Base-by-base conservation (phyloP, 345 rosid genomes). In the Salix arbutifolia region DNA sequence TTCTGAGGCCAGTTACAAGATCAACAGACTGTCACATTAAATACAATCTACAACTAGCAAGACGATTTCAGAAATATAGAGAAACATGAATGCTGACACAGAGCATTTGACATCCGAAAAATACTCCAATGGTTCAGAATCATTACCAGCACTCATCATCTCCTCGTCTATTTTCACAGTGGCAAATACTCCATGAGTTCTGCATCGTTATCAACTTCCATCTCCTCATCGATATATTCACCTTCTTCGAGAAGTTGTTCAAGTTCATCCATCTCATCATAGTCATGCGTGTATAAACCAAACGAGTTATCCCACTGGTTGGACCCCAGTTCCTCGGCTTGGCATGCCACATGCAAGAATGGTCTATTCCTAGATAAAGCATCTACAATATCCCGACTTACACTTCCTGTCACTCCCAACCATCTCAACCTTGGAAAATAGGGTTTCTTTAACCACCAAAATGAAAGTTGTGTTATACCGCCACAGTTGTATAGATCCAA, bases 401-500 rank as follows among this genome's bases (percentile, higher is more conserved):
- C 85, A 74, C 91, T 84, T 62, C 97, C 99, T 0, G 92, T 86
- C 79, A 93, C 88, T 46, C 99, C 99, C 77, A 95, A 79, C 97
- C 93, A 90, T 82, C 93, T 90, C 80, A 95, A 84, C 84, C 88
- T 88, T 0, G 97, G 99, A 77, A 95, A 95, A 69, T 90, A 93
- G 1, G 97, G 97, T 77, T 89, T 90, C 86, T 85, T 91, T 38
- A 95, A 83, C 99, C 99, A 95, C 74, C 87, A 82, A 80, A 86
- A 92, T 8, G 95, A 84, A 46, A 92, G 91, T 9, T 77, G 92
- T 0, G 97, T 92, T n/a, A 94, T 88, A 65, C 97, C 86, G 33
- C 97, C 97, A 12, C 91, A 91, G 82, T 91, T 88, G 86, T 89
- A 69, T 58, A 93, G 88, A 84, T 94, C 96, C 85, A 89, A 78